These are phyloP conservation scores for Candida sonorensis DNA, from an alignment of 805 yeast genomes.

Conservation along the genomic window DNA sequence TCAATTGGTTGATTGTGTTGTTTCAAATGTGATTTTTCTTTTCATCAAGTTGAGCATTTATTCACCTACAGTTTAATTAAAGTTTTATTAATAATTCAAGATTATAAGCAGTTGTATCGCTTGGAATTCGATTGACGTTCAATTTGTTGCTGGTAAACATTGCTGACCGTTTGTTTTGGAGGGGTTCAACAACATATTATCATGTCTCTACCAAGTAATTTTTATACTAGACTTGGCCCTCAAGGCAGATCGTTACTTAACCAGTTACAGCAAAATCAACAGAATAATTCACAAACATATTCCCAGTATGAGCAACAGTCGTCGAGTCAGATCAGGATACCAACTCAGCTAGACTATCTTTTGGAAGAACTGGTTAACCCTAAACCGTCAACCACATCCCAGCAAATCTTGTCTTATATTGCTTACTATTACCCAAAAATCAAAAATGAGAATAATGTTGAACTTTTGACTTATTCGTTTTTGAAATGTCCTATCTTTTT, in stretches of 20 bases:
- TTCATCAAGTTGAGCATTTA: too few species aligned
- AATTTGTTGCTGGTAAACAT: background rate
- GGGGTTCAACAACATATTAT: background rate
- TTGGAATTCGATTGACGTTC: too few species aligned
- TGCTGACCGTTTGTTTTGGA: background rate
- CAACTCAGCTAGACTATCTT: conserved; percentile 41
- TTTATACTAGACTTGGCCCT: background rate
- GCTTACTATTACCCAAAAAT: conserved; percentile 46
- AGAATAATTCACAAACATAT: background rate
- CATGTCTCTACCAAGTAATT: background rate
- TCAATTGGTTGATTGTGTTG: too few species aligned
- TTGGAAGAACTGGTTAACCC: conserved; percentile 40
- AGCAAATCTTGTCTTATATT: conserved; percentile 35
- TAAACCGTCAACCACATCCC: conserved; percentile 18
- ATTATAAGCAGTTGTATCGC: too few species aligned
- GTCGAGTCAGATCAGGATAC: too few species aligned
- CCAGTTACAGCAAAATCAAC: background rate
- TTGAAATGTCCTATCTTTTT: conserved; percentile 35
- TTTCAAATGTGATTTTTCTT: too few species aligned
- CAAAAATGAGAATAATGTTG: conserved; percentile 39
- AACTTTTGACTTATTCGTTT: conserved; percentile 37
- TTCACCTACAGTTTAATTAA: too few species aligned
- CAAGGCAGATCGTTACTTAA: background rate
- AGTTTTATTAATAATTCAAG: too few species aligned
- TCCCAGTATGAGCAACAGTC: background rate